Evolutionary conservation across 345 rosid genomes (phyloP).

Genomic region (Euclidium syriacum): DNA sequence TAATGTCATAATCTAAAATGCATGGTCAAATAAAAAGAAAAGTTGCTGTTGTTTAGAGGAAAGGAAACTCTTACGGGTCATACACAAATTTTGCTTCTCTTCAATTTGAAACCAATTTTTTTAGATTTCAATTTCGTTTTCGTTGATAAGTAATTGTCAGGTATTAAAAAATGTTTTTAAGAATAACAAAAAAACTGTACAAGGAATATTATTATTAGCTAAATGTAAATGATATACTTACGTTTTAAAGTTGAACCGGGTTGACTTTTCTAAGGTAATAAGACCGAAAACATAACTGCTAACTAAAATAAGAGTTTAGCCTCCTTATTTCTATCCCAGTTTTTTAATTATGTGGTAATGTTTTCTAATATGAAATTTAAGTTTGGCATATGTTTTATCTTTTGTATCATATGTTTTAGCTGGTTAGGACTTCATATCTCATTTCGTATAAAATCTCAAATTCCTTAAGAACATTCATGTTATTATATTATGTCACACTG

Average conservation of each 20-base stretch:
- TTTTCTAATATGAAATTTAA: too few relatives aligned
- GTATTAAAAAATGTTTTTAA: too few relatives aligned
- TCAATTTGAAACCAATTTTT: background rate
- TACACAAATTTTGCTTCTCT: slow-evolving; percentile 6
- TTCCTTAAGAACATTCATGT: too few relatives aligned
- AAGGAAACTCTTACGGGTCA: background rate
- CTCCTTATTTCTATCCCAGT: too few relatives aligned
- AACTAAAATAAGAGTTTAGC: too few relatives aligned
- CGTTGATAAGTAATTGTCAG: slow-evolving; percentile 1
- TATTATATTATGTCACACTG: too few relatives aligned
- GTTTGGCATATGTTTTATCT: too few relatives aligned
- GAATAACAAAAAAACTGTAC: background rate
- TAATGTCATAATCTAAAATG: slow-evolving; percentile 5
- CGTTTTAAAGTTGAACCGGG: slow-evolving; percentile 11
- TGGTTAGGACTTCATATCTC: too few relatives aligned
- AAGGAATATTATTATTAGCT: background rate
- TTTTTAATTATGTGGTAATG: too few relatives aligned
- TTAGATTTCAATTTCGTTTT: background rate
- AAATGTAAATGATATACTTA: background rate
- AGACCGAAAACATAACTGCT: too few relatives aligned
- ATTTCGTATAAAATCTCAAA: too few relatives aligned
- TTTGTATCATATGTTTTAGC: too few relatives aligned
- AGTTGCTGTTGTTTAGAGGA: background rate
- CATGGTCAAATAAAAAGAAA: slow-evolving; percentile 16
- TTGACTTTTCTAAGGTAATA: slow-evolving; percentile 17